Base-by-base conservation (phyloP, 2,329 filamentous ascomycete genomes). In the Xenosphaeropsis pyriputrescens region DNA sequence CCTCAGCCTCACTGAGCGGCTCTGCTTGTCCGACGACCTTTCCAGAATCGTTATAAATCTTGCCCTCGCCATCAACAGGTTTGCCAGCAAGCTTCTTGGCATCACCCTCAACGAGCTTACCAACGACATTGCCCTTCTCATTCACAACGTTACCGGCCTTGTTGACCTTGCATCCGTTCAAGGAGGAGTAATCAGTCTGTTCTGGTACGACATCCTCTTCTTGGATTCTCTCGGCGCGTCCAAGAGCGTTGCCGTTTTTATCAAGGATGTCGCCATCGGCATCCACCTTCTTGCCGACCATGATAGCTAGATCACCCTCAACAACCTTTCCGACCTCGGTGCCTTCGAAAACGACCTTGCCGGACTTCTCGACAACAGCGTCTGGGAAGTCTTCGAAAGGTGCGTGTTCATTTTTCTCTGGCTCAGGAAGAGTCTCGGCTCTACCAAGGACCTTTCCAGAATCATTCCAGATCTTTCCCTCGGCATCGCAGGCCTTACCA, bases 381-480 rank as follows among this genome's bases (percentile, higher is more conserved):
- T 65, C 66, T 3, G 68, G 67, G 55, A 72, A 75, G 41, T 70
- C 66, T 45, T 75, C 70, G 39, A 75, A 76, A 0, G 72, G 72
- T 5, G 66, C 57, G 4, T 45, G 43, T 13, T 64, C 59, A 26
- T 55, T 50, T 0, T 65, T 65, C 35, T 67, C 63, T 2, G 63
- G 62, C 14, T 70, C 62, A 2, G 77, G 70, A 38, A 80, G 69
- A 6, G 77, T 68, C 57, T 84, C 76, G 34, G 69, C 74, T 39
- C 70, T 69, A 19, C 79, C 80, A 37, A 84, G 67, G 30, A 79
- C 63, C 51, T 81, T 71, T 42, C 80, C 80, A 9, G 63, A 63
- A 45, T 83, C 76, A 50, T 79, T 77, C 73, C 76, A 84, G 57
- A 85, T 77, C 46, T 79, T 65, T 32, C 80, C 80, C 34, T 81